Conservation (phyloP, 129 eudicot genomes). For the Flaveria ramosissima region DNA sequence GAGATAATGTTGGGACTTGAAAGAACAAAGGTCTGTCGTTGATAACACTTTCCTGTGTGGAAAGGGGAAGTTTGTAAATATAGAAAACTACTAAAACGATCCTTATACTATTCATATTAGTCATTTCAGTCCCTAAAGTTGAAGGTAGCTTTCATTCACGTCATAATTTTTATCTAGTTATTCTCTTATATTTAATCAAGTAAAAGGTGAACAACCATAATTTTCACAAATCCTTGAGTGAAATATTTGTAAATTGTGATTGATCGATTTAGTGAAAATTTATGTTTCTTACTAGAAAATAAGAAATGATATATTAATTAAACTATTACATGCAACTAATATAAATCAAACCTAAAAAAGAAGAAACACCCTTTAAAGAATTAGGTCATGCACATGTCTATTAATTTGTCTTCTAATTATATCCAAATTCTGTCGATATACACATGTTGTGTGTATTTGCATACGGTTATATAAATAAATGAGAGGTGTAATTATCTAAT, state of each 20-base stretch:
- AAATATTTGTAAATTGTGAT: background rate
- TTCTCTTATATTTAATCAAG: too few species aligned
- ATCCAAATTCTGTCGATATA: too few species aligned
- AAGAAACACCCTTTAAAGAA: too few species aligned
- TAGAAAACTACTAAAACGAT: conserved; percentile 19
- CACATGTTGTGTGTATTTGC: too few species aligned
- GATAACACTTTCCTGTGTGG: conserved; percentile 45
- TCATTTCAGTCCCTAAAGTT: conserved; percentile 1
- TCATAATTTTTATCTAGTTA: background rate
- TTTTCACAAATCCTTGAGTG: background rate
- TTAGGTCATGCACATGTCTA: too few species aligned
- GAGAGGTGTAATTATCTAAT: too few species aligned
- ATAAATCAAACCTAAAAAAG: too few species aligned
- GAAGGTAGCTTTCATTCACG: conserved; percentile 20
- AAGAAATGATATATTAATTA: too few species aligned
- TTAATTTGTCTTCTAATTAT: too few species aligned
- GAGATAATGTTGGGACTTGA: conserved; percentile 50
- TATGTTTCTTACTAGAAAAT: background rate
- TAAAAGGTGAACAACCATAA: background rate
- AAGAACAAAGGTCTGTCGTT: conserved; percentile 44
- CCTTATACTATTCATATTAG: conserved; percentile 24
- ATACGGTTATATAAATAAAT: too few species aligned
- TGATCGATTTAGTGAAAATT: background rate
- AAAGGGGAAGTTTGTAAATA: conserved; percentile 43
- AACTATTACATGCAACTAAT: too few species aligned